These are phyloP conservation scores for Aspergillus wentii DNA, from an alignment of 495 filamentous ascomycete species.

Conservation along the genomic window DNA sequence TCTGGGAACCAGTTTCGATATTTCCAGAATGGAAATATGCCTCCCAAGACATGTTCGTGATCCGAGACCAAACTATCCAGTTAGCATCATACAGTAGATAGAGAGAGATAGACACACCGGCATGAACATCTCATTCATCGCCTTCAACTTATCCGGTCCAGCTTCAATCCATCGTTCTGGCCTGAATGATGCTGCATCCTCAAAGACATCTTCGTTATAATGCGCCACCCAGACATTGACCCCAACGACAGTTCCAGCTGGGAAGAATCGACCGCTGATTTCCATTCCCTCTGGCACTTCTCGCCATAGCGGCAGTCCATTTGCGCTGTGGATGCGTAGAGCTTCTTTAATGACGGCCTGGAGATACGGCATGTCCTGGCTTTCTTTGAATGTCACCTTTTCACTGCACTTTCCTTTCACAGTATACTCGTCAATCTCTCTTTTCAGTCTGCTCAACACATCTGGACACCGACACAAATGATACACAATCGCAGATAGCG, in stretches of 20 bases:
- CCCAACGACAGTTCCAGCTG: constrained; percentile 44
- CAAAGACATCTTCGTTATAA: constrained; percentile 43
- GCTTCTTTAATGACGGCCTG: constrained; percentile 46
- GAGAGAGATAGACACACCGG: constrained; percentile 19
- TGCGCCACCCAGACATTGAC: constrained; percentile 51
- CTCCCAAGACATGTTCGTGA: constrained; percentile 43
- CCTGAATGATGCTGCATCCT: constrained; percentile 23
- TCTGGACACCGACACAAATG: constrained; percentile 37
- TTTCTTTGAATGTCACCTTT: constrained; percentile 41
- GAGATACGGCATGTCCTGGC: constrained; percentile 44
- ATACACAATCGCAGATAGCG: constrained; percentile 46
- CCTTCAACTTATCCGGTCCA: constrained; percentile 26
- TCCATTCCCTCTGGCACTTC: constrained; percentile 38
- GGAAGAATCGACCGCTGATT: constrained; percentile 31
- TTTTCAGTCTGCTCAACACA: constrained; percentile 31
- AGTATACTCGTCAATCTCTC: constrained; percentile 39
- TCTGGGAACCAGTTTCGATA: constrained; percentile 44
- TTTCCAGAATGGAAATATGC: constrained; percentile 42
- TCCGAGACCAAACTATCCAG: constrained; percentile 40
- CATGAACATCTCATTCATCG: constrained; percentile 42
- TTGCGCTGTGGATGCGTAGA: constrained; percentile 34
- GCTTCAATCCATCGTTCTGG: constrained; percentile 37
- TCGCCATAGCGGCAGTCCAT: constrained; percentile 33
- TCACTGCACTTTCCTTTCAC: constrained; percentile 20
- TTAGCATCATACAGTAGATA: background rate